A percentile compares a stretch with the other conserved stretches of the same genome.
These are phyloP conservation scores for Saccharomyces hybrid DNA, from an alignment of 1,139 yeast species.

Conservation along the genomic window DNA sequence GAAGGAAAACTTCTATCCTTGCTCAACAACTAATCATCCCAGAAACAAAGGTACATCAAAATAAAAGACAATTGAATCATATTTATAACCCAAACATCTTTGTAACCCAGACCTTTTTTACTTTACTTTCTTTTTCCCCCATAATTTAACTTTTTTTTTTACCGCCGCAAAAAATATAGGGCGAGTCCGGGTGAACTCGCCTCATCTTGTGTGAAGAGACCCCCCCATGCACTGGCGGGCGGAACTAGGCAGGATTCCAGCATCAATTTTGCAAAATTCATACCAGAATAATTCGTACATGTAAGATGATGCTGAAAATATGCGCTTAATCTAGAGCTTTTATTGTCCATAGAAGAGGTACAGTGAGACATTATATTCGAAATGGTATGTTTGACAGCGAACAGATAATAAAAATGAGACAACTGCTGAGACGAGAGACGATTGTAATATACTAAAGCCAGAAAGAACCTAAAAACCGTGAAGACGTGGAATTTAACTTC, in stretches of 20 bases:
- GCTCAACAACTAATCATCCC: too few species aligned
- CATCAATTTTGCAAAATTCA: background rate
- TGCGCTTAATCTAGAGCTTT: background rate
- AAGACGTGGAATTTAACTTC: background rate
- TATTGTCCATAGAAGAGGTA: background rate
- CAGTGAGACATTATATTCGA: background rate
- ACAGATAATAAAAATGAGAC: background rate
- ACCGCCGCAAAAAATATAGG: background rate
- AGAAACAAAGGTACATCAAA: too few species aligned
- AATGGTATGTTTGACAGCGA: background rate
- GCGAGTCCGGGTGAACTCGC: background rate
- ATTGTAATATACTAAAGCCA: background rate
- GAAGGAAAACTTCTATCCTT: too few species aligned
- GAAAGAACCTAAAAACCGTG: background rate
- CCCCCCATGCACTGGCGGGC: background rate
- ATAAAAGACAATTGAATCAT: too few species aligned
- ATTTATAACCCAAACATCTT: too few species aligned
- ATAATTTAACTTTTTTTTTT: background rate
- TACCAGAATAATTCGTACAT: background rate
- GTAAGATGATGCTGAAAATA: background rate
- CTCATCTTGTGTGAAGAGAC: background rate
- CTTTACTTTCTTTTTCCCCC: too few species aligned
- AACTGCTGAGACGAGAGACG: background rate
- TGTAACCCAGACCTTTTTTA: too few species aligned
- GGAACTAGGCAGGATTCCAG: background rate